Conservation (phyloP, 148 eudicot genomes). For the Polygonum aviculare region DNA sequence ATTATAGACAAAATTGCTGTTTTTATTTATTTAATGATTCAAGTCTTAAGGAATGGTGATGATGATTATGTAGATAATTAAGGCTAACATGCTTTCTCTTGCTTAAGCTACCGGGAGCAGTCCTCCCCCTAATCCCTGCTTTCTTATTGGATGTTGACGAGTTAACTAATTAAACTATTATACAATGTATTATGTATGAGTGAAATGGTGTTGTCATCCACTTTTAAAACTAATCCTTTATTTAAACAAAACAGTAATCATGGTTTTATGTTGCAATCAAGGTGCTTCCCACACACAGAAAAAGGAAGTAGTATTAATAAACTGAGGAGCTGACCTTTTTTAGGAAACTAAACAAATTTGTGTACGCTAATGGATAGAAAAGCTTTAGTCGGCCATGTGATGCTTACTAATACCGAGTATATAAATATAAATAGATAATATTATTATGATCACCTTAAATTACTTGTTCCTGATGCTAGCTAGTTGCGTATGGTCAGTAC, state of each 20-base stretch:
- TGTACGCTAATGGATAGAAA: neutral
- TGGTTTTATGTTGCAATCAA: neutral
- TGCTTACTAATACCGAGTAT: no score
- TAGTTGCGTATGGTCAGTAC: neutral
- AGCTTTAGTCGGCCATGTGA: neutral
- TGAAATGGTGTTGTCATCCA: neutral
- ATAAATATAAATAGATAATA: neutral
- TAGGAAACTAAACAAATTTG: neutral
- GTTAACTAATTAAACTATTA: neutral
- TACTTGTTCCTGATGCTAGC: neutral
- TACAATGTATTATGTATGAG: neutral
- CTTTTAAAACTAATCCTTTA: neutral
- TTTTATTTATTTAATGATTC: no score
- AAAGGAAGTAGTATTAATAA: neutral
- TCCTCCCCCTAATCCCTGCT: neutral
- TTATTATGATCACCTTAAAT: neutral
- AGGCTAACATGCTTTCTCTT: neutral
- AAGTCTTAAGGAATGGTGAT: neutral
- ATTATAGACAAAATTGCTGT: no score
- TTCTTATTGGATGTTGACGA: slow-evolving; percentile 1
- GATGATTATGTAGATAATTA: neutral
- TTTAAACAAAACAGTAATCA: neutral
- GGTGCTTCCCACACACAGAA: neutral
- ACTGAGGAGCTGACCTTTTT: neutral
- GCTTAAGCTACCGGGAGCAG: neutral